Percentiles rank a stretch among this genome's conserved stretches.
These are phyloP conservation scores for Mycena maculata DNA, from an alignment of 768 basidiomycete genomes.

Conservation along the genomic window DNA sequence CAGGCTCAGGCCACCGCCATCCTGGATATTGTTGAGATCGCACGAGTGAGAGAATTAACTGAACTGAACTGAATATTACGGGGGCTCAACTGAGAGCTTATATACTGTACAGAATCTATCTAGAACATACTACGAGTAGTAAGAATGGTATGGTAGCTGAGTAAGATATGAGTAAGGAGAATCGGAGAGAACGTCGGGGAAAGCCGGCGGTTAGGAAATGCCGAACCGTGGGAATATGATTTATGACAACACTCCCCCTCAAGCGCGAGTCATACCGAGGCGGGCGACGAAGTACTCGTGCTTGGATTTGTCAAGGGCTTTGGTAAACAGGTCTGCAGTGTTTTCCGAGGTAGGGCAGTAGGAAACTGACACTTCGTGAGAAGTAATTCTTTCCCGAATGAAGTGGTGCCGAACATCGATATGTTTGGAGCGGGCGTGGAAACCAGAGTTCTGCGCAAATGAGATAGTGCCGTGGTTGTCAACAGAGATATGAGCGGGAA, in stretches of 20 bases:
- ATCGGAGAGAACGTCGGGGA: too few relatives aligned
- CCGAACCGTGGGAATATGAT: too few relatives aligned
- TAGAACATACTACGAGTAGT: background rate
- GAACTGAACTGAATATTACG: constrained; percentile 1
- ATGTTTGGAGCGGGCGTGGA: constrained; percentile 8
- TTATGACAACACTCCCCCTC: constrained; percentile 14
- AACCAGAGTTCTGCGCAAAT: constrained; percentile 5
- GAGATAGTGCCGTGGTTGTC: constrained; percentile 9
- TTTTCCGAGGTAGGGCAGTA: constrained; percentile 15
- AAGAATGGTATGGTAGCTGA: too few relatives aligned
- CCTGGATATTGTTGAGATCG: constrained; percentile 28
- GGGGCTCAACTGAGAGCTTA: background rate
- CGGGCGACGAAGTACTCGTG: constrained; percentile 16
- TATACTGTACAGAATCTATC: constrained; percentile 17
- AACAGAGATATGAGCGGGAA: constrained; percentile 5
- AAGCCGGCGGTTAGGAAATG: too few relatives aligned
- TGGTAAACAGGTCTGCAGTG: constrained; percentile 8
- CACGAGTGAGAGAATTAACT: background rate
- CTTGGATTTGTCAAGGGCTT: constrained; percentile 12
- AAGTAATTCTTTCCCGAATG: constrained; percentile 7
- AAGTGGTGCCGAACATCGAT: constrained; percentile 12
- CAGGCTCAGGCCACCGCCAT: constrained; percentile 40
- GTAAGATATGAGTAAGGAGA: too few relatives aligned
- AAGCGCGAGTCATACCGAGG: constrained; percentile 18
- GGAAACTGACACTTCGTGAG: constrained; percentile 16